Conservation (phyloP, 1,139 yeast species). For the Saccharomyces hybrid region DNA sequence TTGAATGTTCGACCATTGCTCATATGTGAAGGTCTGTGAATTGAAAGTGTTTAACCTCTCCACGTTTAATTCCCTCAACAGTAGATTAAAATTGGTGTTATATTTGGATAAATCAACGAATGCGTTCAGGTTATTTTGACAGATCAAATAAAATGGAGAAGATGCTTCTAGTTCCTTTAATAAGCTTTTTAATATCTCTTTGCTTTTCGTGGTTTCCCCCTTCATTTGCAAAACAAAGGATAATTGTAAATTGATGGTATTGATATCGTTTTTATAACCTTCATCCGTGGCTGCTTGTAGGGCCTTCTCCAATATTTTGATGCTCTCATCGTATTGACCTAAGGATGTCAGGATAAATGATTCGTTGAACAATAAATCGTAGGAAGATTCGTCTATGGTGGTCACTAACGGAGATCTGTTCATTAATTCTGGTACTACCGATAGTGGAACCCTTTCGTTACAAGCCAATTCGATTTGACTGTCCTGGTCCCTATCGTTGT, state of each 20-base stretch:
- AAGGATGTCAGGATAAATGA: conserved; percentile 41
- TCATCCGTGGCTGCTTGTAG: conserved; percentile 30
- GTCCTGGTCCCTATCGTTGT: conserved; percentile 17
- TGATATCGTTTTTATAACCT: conserved; percentile 33
- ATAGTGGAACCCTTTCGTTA: conserved; percentile 27
- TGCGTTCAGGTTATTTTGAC: conserved; percentile 29
- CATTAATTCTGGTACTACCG: conserved; percentile 11
- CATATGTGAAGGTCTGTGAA: conserved; percentile 18
- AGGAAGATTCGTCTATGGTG: conserved; percentile 30
- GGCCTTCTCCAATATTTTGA: conserved; percentile 46
- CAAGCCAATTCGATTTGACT: conserved; percentile 49
- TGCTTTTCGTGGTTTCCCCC: conserved; percentile 41
- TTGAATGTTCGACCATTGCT: conserved; percentile 22
- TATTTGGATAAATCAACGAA: conserved; percentile 23
- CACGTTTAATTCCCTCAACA: conserved; percentile 30
- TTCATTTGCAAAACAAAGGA: conserved; percentile 53
- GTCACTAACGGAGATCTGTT: conserved; percentile 19
- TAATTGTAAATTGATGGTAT: conserved; percentile 46
- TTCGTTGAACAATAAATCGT: conserved; percentile 60
- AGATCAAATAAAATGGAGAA: conserved; percentile 26
- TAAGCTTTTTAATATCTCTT: conserved; percentile 33
- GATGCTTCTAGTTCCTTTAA: conserved; percentile 20
- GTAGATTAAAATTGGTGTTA: conserved; percentile 24
- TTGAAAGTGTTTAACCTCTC: conserved; percentile 19
- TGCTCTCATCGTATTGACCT: conserved; percentile 39